Evolutionary conservation across 768 basidiomycete species (phyloP).

Genomic region (Rhizopogon roseolus): DNA sequence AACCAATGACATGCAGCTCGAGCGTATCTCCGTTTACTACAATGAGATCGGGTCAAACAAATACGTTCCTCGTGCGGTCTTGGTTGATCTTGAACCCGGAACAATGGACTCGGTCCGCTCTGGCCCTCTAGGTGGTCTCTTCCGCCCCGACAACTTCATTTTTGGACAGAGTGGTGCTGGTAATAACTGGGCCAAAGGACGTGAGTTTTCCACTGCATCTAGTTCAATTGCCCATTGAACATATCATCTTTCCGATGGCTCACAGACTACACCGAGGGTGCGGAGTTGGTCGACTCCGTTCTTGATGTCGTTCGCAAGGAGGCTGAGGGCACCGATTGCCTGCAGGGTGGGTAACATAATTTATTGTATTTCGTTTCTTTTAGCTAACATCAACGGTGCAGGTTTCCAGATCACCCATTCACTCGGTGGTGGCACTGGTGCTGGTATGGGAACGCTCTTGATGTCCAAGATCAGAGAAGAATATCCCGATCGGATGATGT

Average conservation of each 20-base stretch:
- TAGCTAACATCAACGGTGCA: slow-evolving; percentile 22
- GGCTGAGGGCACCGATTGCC: slow-evolving; percentile 95
- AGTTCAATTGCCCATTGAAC: not conserved
- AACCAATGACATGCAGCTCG: slow-evolving; percentile 90
- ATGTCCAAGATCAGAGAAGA: slow-evolving; percentile 99
- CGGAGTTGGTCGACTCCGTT: slow-evolving; percentile 97
- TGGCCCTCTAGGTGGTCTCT: slow-evolving; percentile 84
- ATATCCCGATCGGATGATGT: slow-evolving; percentile 99
- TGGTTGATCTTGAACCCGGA: slow-evolving; percentile 97
- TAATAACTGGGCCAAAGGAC: slow-evolving; percentile 99
- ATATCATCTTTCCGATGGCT: not conserved
- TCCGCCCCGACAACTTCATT: slow-evolving; percentile 98
- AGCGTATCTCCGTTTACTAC: slow-evolving; percentile 97
- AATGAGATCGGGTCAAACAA: slow-evolving; percentile 94
- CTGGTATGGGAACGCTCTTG: slow-evolving; percentile 98
- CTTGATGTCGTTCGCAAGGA: slow-evolving; percentile 99
- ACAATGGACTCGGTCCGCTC: slow-evolving; percentile 92
- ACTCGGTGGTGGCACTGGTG: slow-evolving; percentile 97
- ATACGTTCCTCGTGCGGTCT: slow-evolving; percentile 97
- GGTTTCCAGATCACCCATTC: slow-evolving; percentile 99
- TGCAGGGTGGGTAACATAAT: slow-evolving; percentile 70
- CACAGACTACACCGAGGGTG: slow-evolving; percentile 85
- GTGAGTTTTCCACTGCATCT: slow-evolving; percentile 44
- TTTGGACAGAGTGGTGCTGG: slow-evolving; percentile 98
- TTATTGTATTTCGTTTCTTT: not conserved